phyloP scores from a whole-genome alignment of 202 grass and related monocot genomes.

The Eragrostis tef region DNA sequence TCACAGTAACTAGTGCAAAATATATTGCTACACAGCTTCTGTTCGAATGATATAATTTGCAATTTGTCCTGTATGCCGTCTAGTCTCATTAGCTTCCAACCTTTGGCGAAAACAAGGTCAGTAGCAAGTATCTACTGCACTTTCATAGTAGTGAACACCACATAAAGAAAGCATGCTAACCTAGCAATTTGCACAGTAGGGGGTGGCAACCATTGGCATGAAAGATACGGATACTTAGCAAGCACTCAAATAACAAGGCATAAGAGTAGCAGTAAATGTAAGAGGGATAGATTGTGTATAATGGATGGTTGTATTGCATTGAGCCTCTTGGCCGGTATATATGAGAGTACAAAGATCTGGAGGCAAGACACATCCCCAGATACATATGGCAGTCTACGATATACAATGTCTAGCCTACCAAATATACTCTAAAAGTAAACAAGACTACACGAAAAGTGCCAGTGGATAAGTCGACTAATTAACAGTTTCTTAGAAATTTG shows the following conservation, averaged over 20 bases:
- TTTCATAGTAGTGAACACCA: neutral
- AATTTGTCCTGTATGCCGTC: neutral
- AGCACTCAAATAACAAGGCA: constrained; percentile 1
- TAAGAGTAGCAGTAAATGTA: no score
- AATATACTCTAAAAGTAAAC: no score
- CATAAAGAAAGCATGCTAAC: neutral
- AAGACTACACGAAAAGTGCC: neutral
- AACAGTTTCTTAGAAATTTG: neutral
- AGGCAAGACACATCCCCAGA: no score
- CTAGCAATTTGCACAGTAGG: neutral
- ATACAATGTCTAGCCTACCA: no score
- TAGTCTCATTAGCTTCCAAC: neutral
- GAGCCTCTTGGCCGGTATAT: no score
- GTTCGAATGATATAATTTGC: neutral
- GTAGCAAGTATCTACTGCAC: neutral
- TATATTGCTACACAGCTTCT: neutral
- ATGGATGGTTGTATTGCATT: no score
- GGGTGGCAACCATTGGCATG: neutral
- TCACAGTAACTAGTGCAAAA: neutral
- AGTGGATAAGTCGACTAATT: neutral
- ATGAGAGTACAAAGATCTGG: no score
- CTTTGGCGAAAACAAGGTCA: neutral
- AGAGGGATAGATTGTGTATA: no score
- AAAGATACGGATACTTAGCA: neutral
- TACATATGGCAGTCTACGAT: no score